A percentile compares a stretch with the other conserved stretches of the same genome.
Evolutionary conservation across 116 monocot genomes (phyloP).

Genomic region (Thalassia testudinum): DNA sequence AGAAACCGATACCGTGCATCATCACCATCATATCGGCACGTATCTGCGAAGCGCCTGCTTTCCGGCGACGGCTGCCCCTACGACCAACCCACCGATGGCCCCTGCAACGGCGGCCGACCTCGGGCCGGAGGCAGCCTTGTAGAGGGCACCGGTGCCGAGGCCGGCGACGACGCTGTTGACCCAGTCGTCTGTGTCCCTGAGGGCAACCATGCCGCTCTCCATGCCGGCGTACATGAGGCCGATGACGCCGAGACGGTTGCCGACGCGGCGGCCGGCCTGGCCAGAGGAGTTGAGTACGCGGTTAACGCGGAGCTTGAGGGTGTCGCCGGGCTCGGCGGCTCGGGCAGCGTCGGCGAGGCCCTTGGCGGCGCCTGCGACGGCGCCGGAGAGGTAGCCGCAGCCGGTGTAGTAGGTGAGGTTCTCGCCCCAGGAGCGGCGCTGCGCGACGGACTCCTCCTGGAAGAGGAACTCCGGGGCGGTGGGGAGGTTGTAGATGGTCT

Average conservation of each 20-base stretch:
- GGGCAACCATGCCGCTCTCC: conserved; percentile 17
- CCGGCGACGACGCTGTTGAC: conserved; percentile 15
- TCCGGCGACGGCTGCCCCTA: conserved; percentile 8
- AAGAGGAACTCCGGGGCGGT: conserved; percentile 40
- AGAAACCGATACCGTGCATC: too few relatives aligned
- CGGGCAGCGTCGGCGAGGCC: conserved; percentile 21
- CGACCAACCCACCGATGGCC: conserved; percentile 22
- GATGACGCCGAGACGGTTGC: conserved; percentile 19
- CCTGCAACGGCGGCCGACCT: conserved; percentile 22
- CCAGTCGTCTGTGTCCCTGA: conserved; percentile 12
- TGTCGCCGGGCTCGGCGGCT: conserved; percentile 26
- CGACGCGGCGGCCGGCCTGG: conserved; percentile 10
- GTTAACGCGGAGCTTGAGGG: conserved; percentile 17
- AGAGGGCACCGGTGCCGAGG: conserved; percentile 18
- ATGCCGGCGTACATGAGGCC: conserved; percentile 54
- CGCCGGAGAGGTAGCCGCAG: conserved; percentile 22
- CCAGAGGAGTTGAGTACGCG: conserved; percentile 28
- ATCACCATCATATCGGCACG: conserved; percentile 8
- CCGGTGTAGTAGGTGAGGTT: conserved; percentile 51
- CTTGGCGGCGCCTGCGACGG: conserved; percentile 11
- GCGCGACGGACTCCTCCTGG: conserved; percentile 17
- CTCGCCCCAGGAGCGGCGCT: conserved; percentile 42
- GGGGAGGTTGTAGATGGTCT: conserved; percentile 29
- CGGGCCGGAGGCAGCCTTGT: conserved; percentile 18
- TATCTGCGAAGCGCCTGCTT: conserved; percentile 21